Conservation (phyloP, 805 yeast species). For the Ogataea trehalophila region DNA sequence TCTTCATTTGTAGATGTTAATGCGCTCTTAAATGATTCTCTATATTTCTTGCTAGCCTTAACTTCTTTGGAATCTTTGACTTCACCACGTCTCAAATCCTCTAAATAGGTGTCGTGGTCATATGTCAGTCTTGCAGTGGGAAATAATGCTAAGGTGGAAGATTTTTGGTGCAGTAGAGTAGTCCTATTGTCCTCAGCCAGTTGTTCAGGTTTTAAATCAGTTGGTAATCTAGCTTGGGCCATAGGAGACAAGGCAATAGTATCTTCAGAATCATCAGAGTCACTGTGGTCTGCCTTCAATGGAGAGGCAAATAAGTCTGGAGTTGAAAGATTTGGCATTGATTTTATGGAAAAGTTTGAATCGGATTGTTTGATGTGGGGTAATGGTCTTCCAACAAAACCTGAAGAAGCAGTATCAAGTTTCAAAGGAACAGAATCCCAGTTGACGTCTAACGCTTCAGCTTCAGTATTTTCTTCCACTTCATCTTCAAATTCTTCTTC, state of each 20-base stretch:
- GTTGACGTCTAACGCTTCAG: constrained; percentile 16
- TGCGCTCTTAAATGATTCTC: constrained; percentile 13
- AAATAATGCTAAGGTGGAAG: constrained; percentile 36
- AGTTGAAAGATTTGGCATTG: constrained; percentile 30
- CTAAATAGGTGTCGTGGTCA: constrained; percentile 28
- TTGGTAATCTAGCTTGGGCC: constrained; percentile 8
- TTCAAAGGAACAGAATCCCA: constrained; percentile 26
- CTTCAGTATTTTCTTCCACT: constrained; percentile 8
- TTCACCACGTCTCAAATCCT: constrained; percentile 20
- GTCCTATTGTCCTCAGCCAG: constrained; percentile 21
- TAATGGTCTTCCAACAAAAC: constrained; percentile 27
- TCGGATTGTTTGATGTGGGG: constrained; percentile 34
- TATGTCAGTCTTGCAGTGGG: constrained; percentile 12
- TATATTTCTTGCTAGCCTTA: constrained; percentile 7
- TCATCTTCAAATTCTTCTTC: constrained; percentile 8
- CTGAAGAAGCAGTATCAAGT: constrained; percentile 1
- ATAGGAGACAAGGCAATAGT: constrained; percentile 24
- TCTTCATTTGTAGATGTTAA: constrained; percentile 7
- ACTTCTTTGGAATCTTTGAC: constrained; percentile 15
- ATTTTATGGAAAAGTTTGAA: constrained; percentile 27
- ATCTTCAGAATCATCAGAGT: constrained; percentile 29
- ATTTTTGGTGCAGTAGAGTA: constrained; percentile 37
- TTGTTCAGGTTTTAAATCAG: constrained; percentile 21
- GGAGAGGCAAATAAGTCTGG: constrained; percentile 15
- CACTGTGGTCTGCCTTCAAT: constrained; percentile 11